phyloP scores from a whole-genome alignment of 2,329 filamentous ascomycete species.

The Trichoderma lentiforme region DNA sequence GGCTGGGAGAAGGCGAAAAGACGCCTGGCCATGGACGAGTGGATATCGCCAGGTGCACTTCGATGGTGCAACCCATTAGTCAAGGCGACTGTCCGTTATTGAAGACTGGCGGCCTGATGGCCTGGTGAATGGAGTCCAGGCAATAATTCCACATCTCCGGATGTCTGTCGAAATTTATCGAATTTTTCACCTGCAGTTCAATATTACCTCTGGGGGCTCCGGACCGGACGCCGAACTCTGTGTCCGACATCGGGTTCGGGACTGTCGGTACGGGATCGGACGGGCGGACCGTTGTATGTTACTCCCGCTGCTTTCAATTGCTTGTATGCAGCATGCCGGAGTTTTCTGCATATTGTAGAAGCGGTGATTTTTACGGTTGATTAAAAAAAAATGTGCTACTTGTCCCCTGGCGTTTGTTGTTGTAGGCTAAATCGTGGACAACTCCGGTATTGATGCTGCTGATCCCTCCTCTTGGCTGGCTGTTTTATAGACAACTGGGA shows the following conservation, averaged over 20 bases:
- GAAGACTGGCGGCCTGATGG: background rate
- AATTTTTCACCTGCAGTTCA: background rate
- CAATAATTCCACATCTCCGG: background rate
- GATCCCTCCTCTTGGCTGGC: background rate
- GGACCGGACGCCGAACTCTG: background rate
- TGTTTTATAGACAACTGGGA: background rate
- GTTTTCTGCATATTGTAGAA: background rate
- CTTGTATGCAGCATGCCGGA: background rate
- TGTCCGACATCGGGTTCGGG: constrained; percentile 11
- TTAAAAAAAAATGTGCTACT: background rate
- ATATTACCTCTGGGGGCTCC: background rate
- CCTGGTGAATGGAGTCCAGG: background rate
- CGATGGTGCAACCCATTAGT: background rate
- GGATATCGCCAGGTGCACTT: background rate
- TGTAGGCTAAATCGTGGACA: background rate
- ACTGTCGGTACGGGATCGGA: constrained; percentile 1
- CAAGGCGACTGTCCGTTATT: background rate
- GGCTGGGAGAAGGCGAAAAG: background rate
- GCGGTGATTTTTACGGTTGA: background rate
- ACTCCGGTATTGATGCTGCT: background rate
- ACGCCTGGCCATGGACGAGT: background rate
- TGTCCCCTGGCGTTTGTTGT: background rate
- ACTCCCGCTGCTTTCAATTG: background rate
- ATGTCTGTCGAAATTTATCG: background rate
- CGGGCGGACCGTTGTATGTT: background rate